Percentiles rank a stretch among this genome's conserved stretches.
phyloP scores from a whole-genome alignment of 2,329 filamentous ascomycete genomes.

The Mycocentrospora acerina region DNA sequence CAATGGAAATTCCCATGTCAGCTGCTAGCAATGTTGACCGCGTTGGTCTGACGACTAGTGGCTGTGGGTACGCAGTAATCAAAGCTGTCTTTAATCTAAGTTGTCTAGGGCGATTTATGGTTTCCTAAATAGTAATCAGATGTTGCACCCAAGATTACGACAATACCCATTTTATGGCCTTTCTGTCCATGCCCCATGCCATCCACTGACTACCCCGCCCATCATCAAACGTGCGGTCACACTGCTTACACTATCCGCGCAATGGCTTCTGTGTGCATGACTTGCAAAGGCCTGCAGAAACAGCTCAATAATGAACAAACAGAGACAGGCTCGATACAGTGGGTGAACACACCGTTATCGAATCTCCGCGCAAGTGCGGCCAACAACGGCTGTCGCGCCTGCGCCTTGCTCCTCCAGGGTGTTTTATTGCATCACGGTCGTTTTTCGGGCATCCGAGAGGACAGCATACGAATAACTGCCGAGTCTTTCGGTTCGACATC shows the following conservation, averaged over 20 bases:
- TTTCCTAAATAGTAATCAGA: too few relatives aligned
- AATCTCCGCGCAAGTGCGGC: constrained; percentile 30
- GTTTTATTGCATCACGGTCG: constrained; percentile 35
- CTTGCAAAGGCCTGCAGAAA: constrained; percentile 35
- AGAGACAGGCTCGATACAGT: constrained; percentile 17
- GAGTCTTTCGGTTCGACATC: constrained; percentile 24
- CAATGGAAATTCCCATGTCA: too few relatives aligned
- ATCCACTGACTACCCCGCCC: too few relatives aligned
- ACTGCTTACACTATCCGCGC: neutral
- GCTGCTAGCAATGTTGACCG: too few relatives aligned
- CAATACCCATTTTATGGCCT: too few relatives aligned
- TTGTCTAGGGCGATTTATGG: too few relatives aligned
- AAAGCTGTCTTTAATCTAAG: too few relatives aligned
- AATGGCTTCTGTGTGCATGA: constrained; percentile 27
- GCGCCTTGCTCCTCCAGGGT: constrained; percentile 36
- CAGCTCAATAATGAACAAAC: constrained; percentile 19
- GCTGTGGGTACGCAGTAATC: too few relatives aligned
- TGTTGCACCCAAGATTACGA: too few relatives aligned
- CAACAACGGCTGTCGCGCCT: constrained; percentile 28
- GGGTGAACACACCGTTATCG: constrained; percentile 33
- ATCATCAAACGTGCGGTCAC: too few relatives aligned
- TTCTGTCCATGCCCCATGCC: too few relatives aligned
- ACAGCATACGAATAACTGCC: constrained; percentile 27
- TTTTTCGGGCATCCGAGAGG: constrained; percentile 28
- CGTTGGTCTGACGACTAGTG: too few relatives aligned